Base-by-base conservation (phyloP, 192 early-diverging fungal species). In the Coemansia sp. region DNA sequence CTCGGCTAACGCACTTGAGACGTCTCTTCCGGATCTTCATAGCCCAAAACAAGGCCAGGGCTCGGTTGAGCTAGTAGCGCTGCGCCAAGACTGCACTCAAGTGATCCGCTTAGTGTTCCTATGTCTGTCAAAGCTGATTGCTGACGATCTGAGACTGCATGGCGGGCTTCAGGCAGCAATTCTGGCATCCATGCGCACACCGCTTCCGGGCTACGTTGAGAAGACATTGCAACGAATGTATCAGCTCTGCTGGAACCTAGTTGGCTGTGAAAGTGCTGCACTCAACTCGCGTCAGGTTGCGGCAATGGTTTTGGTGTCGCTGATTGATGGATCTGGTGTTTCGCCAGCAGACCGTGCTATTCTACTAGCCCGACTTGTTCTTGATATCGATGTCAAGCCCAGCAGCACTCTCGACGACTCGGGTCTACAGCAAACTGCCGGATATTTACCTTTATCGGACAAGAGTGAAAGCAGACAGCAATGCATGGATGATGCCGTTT, bases 201-300 rank as follows among this genome's bases (percentile, higher is more conserved):
- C 71, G 22, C 40, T 53, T 22, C 60, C 59, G 0, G 64, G 47
- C 2, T 55, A 48, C 40, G 71, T 73, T 2, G 71, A 63, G 5
- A 30, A 59, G 57, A 60, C 61, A 7, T 46, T 78, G 30, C 14
- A 34, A 0, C 68, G 65, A 13, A 37, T 71, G 13, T 71, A 71
- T 22, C 24, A 37, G 21, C 64, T 67, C 23, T 57, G 64, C 54
- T 78, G 74, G 74, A 51, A 59, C 17, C 25, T 78, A 43, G 30
- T 78, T 25, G 60, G 50, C 42, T 58, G 72, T 56, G 59, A 64
- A 0, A 33, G 24, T 37, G 74, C 74, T 4, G 51, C 52, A 14
- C 62, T 78, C 8, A 71, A 71, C 30, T 60, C 68, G 24, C 74
- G 74, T 0, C 68, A 78, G 55, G 74, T 78, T 0, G 74, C 74